Conservation (phyloP, 495 filamentous ascomycete genomes). For the Cryomyces minteri region DNA sequence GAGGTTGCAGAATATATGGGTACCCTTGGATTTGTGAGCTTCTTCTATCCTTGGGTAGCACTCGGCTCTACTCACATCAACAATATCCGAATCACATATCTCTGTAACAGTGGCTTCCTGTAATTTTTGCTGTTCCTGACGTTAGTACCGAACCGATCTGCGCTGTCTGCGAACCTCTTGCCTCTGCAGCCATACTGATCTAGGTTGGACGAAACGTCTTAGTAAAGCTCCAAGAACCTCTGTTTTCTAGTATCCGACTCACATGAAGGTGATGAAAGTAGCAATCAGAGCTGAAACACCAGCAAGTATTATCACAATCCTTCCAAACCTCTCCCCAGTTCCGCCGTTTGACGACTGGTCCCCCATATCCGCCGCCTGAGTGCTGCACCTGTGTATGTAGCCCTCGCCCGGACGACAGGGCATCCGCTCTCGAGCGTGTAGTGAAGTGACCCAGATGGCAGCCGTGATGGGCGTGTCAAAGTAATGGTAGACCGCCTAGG, state of each 20-base stretch:
- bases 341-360: slow-evolving; percentile 27
- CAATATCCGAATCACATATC: slow-evolving; percentile 94
- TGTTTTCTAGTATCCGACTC: slow-evolving; percentile 18
- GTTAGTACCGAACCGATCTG: too few relatives aligned
- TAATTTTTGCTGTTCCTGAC: slow-evolving; percentile 68
- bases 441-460: too few relatives aligned
- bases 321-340: slow-evolving; percentile 65
- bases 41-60: background rate
- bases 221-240: background rate
- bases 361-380: background rate
- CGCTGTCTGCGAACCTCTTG: slow-evolving; percentile 22
- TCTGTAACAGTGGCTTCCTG: slow-evolving; percentile 85
- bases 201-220: slow-evolving; percentile 17
- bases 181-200: slow-evolving; percentile 93
- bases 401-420: too few relatives aligned
- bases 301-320: slow-evolving; percentile 58
- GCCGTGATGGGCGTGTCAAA: too few relatives aligned
- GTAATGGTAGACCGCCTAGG: too few relatives aligned
- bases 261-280: slow-evolving; percentile 73
- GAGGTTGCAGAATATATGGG: slow-evolving; percentile 90
- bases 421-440: too few relatives aligned
- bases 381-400: too few relatives aligned
- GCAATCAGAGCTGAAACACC: slow-evolving; percentile 74
- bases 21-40: slow-evolving; percentile 39
- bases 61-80: slow-evolving; percentile 46